phyloP scores from a whole-genome alignment of 805 yeast genomes.

The Wickerhamiella parazyma region DNA sequence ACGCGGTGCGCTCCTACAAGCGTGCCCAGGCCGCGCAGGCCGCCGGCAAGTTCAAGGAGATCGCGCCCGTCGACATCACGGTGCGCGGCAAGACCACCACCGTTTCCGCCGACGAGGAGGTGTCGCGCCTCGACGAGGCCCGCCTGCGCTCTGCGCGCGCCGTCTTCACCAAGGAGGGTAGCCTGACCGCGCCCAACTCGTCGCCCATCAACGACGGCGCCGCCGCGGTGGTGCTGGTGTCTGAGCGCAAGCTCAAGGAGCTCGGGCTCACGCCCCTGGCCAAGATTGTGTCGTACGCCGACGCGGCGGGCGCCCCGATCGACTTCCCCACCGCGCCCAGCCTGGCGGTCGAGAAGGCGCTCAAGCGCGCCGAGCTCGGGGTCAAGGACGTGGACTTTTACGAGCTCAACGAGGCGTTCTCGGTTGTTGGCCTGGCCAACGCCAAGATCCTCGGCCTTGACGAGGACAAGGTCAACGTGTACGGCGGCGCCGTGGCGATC shows the following conservation, averaged over 20 bases:
- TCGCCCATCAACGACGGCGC: constrained; percentile 96
- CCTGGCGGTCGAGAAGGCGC: constrained; percentile 89
- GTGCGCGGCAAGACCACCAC: constrained; percentile 67
- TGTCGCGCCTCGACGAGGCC: constrained; percentile 57
- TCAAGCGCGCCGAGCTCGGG: constrained; percentile 65
- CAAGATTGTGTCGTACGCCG: constrained; percentile 88
- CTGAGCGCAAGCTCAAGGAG: constrained; percentile 74
- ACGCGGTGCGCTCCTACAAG: constrained; percentile 70
- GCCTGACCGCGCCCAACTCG: constrained; percentile 95
- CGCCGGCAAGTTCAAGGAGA: constrained; percentile 75
- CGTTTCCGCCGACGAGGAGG: constrained; percentile 74
- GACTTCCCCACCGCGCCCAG: constrained; percentile 96
- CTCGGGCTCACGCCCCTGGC: constrained; percentile 82
- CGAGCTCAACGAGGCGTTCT: constrained; percentile 96
- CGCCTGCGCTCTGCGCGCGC: constrained; percentile 77
- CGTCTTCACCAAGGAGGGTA: constrained; percentile 90
- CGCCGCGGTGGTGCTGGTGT: constrained; percentile 82
- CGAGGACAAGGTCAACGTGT: constrained; percentile 62
- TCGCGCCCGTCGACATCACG: constrained; percentile 81
- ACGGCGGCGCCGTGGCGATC: constrained; percentile 94
- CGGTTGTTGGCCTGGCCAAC: constrained; percentile 91
- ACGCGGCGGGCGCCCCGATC: constrained; percentile 89
- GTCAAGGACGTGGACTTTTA: constrained; percentile 67
- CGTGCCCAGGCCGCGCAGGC: constrained; percentile 74
- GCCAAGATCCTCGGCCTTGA: constrained; percentile 50